A percentile compares a stretch with the other conserved stretches of the same genome.
Conservation (phyloP, 2,329 filamentous ascomycete species). For the Monilinia polystroma region DNA sequence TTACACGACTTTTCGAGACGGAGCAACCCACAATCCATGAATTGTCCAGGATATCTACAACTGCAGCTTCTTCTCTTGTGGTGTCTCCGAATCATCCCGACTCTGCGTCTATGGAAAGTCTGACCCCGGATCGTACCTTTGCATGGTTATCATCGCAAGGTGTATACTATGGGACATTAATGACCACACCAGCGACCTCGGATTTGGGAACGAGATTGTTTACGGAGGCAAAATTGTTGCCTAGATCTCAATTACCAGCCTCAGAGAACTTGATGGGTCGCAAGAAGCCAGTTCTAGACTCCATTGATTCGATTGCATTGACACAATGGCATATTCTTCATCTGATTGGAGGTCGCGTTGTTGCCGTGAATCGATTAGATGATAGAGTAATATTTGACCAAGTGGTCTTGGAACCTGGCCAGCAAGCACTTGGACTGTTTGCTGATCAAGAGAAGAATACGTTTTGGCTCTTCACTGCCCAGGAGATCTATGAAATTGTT, state of each 20-base stretch:
- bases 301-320: slow-evolving; percentile 75
- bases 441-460: slow-evolving; percentile 94
- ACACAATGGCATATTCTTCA: slow-evolving; percentile 93
- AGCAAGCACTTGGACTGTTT: slow-evolving; percentile 78
- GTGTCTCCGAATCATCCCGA: slow-evolving; percentile 74
- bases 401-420: slow-evolving; percentile 74
- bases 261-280: slow-evolving; percentile 64
- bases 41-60: slow-evolving; percentile 57
- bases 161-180: slow-evolving; percentile 80
- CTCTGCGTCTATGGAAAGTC: slow-evolving; percentile 53
- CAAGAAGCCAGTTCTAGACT: slow-evolving; percentile 65
- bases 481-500: slow-evolving; percentile 92
- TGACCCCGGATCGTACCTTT: slow-evolving; percentile 68
- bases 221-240: slow-evolving; percentile 73
- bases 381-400: slow-evolving; percentile 87
- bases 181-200: slow-evolving; percentile 57
- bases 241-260: slow-evolving; percentile 69
- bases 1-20: slow-evolving; percentile 81
- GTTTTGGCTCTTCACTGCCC: slow-evolving; percentile 90
- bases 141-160: slow-evolving; percentile 90
- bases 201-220: slow-evolving; percentile 75
- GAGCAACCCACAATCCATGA: slow-evolving; percentile 80
- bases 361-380: slow-evolving; percentile 84
- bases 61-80: slow-evolving; percentile 65
- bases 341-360: slow-evolving; percentile 76